Evolutionary conservation across 306 rosid species (phyloP).

Genomic region (Corylus americana): DNA sequence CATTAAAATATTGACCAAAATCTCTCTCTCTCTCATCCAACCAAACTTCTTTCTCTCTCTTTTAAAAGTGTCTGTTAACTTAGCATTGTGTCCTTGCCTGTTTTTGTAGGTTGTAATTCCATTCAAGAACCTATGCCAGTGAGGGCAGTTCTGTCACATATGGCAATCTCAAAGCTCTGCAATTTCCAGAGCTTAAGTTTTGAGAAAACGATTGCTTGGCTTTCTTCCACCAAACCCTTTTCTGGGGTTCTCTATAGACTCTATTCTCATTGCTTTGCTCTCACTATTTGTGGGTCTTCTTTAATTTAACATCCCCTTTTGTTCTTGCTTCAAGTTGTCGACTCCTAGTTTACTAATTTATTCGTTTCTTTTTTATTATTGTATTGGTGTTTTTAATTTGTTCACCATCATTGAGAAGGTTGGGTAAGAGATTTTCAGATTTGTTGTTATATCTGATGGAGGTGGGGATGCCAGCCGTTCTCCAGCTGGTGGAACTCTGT

Average conservation of each 20-base stretch:
- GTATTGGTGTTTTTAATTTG: slow-evolving; percentile 19
- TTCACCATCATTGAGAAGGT: slow-evolving; percentile 26
- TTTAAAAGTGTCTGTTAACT: slow-evolving; percentile 39
- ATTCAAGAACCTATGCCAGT: slow-evolving; percentile 36
- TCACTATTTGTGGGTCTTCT: slow-evolving; percentile 47
- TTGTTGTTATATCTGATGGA: slow-evolving; percentile 54
- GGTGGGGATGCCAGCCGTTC: slow-evolving; percentile 45
- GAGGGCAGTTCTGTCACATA: slow-evolving; percentile 36
- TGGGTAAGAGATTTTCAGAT: slow-evolving; percentile 32
- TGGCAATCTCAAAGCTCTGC: slow-evolving; percentile 46
- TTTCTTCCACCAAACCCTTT: slow-evolving; percentile 45
- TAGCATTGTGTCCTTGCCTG: slow-evolving; percentile 22
- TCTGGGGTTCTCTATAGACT: slow-evolving; percentile 48
- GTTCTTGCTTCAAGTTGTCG: slow-evolving; percentile 68
- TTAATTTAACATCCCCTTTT: slow-evolving; percentile 42
- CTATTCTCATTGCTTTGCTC: slow-evolving; percentile 49
- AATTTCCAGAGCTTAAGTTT: slow-evolving; percentile 39
- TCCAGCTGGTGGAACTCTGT: slow-evolving; percentile 55
- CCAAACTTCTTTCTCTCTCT: slow-evolving; percentile 50
- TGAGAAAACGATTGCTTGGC: slow-evolving; percentile 27
- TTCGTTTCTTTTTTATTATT: slow-evolving; percentile 24
- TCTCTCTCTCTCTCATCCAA: slow-evolving; percentile 35
- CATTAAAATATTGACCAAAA: slow-evolving; percentile 30
- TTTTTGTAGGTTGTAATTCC: slow-evolving; percentile 30
- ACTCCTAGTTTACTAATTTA: slow-evolving; percentile 31